Evolutionary conservation across 2,329 filamentous ascomycete genomes (phyloP), one percentile per base, ranked within the genome.

Genomic region (Magnaporthiopsis poae): DNA sequence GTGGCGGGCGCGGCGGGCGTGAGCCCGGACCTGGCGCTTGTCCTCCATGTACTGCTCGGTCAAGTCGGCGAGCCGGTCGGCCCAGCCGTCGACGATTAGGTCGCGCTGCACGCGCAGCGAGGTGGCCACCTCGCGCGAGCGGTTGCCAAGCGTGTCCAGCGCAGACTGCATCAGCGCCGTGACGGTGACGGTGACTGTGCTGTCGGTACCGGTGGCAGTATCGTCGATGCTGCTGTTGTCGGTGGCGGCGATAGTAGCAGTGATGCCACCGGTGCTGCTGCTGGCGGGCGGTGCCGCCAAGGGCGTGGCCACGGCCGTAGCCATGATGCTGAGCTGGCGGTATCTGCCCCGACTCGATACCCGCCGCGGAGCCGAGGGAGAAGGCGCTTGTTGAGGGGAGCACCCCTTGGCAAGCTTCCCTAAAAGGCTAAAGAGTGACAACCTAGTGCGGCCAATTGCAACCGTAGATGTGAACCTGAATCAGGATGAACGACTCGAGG

Each of bases 71-170:
- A 66, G 18, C 2, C 62, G 61, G 21, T 63, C 65, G 61, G 56
- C 9, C 61, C 65, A 66, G 65, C 62, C 61, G 60, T 64, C 62
- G 35, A 65, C 62, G 31, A 65, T 35, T 39, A 64, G 29, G n/a
- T 65, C 66, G n/a, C 60, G 63, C 35, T 61, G 63, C 13, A 65
- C 12, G 29, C 66, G 63, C n/a, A 67, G 63, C 29, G 63, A 56
- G 27, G 60, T 15, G 33, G 29, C 62, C n/a, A 61, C 31, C 13
- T 63, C 36, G 18, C 60, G 63, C 27, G 63, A 65, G 36, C 52
- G 61, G 12, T 5, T 7, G 39, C 60, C 25, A n/a, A 66, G 27
- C 5, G 46, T 13, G 13, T 33, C 64, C n/a, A 65, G 35, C 29
- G 29, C 63, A 25, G 64, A 27, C 64, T 12, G 64, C 18, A 52